A percentile compares a stretch with the other conserved stretches of the same genome.
Evolutionary conservation across 169 alveolate genomes (phyloP).

Genomic region (Eimeria sp.): DNA sequence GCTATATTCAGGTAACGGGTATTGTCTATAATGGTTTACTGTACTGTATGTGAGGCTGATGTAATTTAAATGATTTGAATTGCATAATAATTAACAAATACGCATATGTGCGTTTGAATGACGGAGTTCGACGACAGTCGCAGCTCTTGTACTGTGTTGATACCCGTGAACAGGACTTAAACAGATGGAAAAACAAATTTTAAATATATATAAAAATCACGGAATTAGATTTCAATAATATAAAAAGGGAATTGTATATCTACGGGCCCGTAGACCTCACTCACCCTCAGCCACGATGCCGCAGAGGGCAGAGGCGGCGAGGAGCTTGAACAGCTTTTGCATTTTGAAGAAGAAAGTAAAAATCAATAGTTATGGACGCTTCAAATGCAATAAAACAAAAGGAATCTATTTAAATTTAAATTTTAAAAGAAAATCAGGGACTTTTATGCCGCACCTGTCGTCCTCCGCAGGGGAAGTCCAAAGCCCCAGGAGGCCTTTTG

Average conservation of each 20-base stretch:
- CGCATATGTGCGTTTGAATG: no score
- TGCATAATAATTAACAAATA: no score
- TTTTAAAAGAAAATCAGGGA: background rate
- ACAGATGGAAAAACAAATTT: no score
- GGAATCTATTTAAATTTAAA: background rate
- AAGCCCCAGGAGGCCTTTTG: background rate
- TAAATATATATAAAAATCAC: no score
- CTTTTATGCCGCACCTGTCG: background rate
- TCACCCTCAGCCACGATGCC: constrained; percentile 11
- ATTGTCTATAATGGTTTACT: no score
- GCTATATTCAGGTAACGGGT: no score
- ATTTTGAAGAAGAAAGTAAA: background rate
- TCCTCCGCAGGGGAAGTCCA: background rate
- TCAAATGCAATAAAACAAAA: background rate
- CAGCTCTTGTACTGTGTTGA: no score
- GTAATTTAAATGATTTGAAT: no score
- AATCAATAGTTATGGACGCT: background rate
- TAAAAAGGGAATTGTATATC: background rate
- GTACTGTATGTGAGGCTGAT: no score
- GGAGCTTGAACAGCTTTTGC: background rate
- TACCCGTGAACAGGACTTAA: no score
- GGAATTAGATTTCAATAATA: background rate
- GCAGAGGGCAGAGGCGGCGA: background rate
- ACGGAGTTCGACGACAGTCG: no score
- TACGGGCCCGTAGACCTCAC: background rate